Percentiles rank a stretch among this genome's conserved stretches.
These are phyloP conservation scores for Flammula alnicola DNA, from an alignment of 1,284 basidiomycete species.

Conservation along the genomic window DNA sequence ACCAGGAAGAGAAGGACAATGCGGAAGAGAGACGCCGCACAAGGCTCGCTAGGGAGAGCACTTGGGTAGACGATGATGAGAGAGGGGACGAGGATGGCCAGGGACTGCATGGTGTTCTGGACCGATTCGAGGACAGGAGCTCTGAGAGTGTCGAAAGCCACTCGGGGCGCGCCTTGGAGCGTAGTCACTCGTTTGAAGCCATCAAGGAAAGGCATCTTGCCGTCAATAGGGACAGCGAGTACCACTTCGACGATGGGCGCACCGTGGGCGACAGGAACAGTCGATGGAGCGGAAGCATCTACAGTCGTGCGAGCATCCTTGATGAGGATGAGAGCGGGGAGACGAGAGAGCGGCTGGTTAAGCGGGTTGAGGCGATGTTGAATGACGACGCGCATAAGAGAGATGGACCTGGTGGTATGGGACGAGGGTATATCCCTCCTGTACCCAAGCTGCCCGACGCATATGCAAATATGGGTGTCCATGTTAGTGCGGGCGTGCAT, in stretches of 20 bases:
- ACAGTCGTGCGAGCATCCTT: constrained; percentile 55
- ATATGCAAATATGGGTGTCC: constrained; percentile 18
- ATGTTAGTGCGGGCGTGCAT: not conserved
- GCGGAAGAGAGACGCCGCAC: constrained; percentile 1
- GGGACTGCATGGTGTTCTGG: constrained; percentile 36
- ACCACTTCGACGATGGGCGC: constrained; percentile 20
- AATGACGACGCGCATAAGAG: constrained; percentile 35
- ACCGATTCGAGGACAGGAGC: constrained; percentile 30
- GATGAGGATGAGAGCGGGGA: constrained; percentile 56
- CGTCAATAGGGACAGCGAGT: constrained; percentile 13
- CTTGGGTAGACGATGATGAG: constrained; percentile 17
- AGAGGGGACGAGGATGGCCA: constrained; percentile 30
- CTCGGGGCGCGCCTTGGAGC: constrained; percentile 23
- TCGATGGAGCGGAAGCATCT: constrained; percentile 51
- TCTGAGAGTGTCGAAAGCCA: constrained; percentile 13
- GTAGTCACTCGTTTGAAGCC: constrained; percentile 33
- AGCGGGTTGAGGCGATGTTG: constrained; percentile 57
- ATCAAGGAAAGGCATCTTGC: constrained; percentile 3
- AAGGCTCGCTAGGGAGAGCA: constrained; percentile 2
- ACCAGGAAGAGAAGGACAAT: constrained; percentile 8
- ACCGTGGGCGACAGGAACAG: constrained; percentile 34
- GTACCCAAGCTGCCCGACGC: constrained; percentile 48
- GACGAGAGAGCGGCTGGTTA: constrained; percentile 52
- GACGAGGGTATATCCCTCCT: constrained; percentile 38
- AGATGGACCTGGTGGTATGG: constrained; percentile 20